These are phyloP conservation scores for Globisporangium solare DNA, from an alignment of 352 stramenopile species.

Conservation along the genomic window DNA sequence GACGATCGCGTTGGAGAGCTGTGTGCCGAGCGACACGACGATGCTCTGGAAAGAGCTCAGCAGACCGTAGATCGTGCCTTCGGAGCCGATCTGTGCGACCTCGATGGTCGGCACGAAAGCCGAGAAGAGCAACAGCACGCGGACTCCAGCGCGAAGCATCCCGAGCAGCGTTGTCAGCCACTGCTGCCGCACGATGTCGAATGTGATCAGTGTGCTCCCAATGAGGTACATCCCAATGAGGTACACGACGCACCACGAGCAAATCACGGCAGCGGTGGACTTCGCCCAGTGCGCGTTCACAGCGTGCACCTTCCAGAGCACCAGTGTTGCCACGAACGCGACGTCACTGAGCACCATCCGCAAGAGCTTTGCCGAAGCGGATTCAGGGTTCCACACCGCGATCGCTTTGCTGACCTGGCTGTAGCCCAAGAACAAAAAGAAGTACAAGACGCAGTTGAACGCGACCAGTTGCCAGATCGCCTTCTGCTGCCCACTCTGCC, in stretches of 20 bases:
- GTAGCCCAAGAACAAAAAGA: constrained; percentile 33
- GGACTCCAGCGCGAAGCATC: constrained; percentile 17
- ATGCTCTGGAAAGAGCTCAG: constrained; percentile 32
- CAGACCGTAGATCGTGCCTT: constrained; percentile 39
- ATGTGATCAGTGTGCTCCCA: constrained; percentile 21
- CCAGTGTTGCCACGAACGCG: constrained; percentile 16
- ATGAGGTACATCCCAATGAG: constrained; percentile 5
- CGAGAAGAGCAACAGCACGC: constrained; percentile 24
- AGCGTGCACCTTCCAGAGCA: constrained; percentile 19
- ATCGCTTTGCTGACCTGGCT: constrained; percentile 16
- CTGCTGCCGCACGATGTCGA: constrained; percentile 12
- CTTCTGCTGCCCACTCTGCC: constrained; percentile 25
- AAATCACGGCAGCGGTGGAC: constrained; percentile 12
- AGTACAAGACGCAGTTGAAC: constrained; percentile 39
- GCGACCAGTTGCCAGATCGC: constrained; percentile 45
- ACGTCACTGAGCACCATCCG: constrained; percentile 20
- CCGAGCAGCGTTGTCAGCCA: constrained; percentile 24
- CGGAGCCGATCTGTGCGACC: constrained; percentile 33
- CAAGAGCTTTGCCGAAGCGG: constrained; percentile 3
- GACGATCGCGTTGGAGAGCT: constrained; percentile 19
- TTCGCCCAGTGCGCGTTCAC: constrained; percentile 22
- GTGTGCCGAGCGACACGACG: constrained; percentile 22
- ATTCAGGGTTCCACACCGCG: constrained; percentile 21
- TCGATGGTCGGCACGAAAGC: constrained; percentile 39
- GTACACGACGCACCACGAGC: constrained; percentile 14